These are phyloP conservation scores for Plasmodium malariae DNA, from an alignment of 169 alveolate species.

Conservation along the genomic window DNA sequence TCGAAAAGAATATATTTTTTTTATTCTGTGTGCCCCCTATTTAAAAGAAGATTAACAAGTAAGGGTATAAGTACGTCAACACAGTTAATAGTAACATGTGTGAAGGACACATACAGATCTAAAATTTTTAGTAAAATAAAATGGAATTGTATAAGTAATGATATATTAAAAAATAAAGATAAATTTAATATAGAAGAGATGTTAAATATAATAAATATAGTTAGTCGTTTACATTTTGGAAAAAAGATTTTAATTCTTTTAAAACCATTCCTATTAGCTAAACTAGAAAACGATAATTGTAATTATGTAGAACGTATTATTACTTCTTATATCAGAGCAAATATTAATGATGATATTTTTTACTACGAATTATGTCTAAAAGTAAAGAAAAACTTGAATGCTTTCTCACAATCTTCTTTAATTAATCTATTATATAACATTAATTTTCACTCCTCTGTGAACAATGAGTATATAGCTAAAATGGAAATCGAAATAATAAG, in stretches of 20 bases:
- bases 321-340: conserved; percentile 52
- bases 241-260: conserved; percentile 32
- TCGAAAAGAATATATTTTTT: no score
- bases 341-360: conserved; percentile 38
- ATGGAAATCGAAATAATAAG: conserved; percentile 17
- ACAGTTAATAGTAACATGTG: conserved; percentile 61
- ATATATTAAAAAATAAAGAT: conserved; percentile 42
- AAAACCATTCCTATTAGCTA: conserved; percentile 8
- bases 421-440: conserved; percentile 36
- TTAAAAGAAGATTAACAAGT: conserved; percentile 1
- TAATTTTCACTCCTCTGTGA: conserved; percentile 24
- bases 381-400: conserved; percentile 5
- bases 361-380: conserved; percentile 26
- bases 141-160: conserved; percentile 67
- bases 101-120: conserved; percentile 62
- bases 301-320: conserved; percentile 8
- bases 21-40: neutral
- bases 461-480: conserved; percentile 19
- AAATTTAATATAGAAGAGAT: conserved; percentile 53
- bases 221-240: conserved; percentile 65
- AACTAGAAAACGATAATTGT: conserved; percentile 18
- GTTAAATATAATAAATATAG: conserved; percentile 29
- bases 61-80: conserved; percentile 37
- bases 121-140: conserved; percentile 71
- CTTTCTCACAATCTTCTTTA: conserved; percentile 18